Evolutionary conservation across 306 rosid genomes (phyloP).

Genomic region (Morella rubra): DNA sequence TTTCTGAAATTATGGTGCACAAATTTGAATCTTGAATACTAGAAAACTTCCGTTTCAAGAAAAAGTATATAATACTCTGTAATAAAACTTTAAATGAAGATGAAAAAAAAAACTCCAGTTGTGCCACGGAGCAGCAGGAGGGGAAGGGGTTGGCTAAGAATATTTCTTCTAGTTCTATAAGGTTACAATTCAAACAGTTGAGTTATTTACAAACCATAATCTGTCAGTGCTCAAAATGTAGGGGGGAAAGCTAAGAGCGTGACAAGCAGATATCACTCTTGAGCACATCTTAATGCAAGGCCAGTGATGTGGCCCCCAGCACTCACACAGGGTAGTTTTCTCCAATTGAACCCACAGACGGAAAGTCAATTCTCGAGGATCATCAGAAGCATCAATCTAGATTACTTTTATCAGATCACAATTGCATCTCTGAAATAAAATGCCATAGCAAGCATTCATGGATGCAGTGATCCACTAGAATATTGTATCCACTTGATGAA

Average conservation of each 20-base stretch:
- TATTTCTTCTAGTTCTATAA: background rate
- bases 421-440: slow-evolving; percentile 10
- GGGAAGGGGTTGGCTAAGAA: background rate
- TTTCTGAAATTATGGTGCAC: background rate
- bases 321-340: slow-evolving; percentile 5
- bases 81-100: background rate
- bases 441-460: background rate
- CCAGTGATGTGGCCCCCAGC: background rate
- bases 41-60: background rate
- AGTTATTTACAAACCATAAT: background rate
- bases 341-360: slow-evolving; percentile 11
- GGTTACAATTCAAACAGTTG: background rate
- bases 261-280: background rate
- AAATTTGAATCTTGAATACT: background rate
- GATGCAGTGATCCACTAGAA: slow-evolving; percentile 1
- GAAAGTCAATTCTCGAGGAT: slow-evolving; percentile 22
- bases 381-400: slow-evolving; percentile 17
- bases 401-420: slow-evolving; percentile 8
- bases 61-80: background rate
- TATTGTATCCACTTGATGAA: slow-evolving; percentile 4
- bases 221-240: background rate
- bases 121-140: background rate
- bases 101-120: background rate
- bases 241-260: background rate
- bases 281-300: background rate